phyloP scores from a whole-genome alignment of 257 asterid species.

The Solanum arcanum region DNA sequence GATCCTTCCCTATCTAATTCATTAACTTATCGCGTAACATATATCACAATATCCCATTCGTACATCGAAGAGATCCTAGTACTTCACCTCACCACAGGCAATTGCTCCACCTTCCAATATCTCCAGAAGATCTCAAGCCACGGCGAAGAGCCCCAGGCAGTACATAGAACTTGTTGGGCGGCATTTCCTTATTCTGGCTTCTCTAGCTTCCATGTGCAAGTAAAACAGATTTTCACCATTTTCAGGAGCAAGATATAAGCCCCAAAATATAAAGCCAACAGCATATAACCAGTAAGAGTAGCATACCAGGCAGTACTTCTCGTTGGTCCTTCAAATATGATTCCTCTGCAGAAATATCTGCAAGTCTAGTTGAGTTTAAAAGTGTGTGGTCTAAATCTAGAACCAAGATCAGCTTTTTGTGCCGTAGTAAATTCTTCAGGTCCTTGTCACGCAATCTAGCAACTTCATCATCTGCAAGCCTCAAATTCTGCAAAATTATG shows the following conservation, averaged over 20 bases:
- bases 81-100: neutral
- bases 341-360: constrained; percentile 50
- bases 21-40: neutral
- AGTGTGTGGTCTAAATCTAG: constrained; percentile 91
- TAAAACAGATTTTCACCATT: neutral
- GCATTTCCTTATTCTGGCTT: neutral
- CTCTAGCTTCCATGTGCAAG: neutral
- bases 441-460: constrained; percentile 63
- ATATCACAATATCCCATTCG: neutral
- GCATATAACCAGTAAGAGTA: neutral
- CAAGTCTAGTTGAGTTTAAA: constrained; percentile 56
- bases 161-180: neutral
- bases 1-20: neutral
- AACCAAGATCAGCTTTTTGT: constrained; percentile 57
- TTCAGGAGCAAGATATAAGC: neutral
- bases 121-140: neutral
- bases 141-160: neutral
- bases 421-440: constrained; percentile 39
- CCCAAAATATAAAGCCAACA: neutral
- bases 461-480: constrained; percentile 62
- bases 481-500: constrained; percentile 48
- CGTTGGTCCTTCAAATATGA: constrained; percentile 31
- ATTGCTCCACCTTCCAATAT: neutral
- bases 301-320: constrained; percentile 53
- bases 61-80: neutral